Evolutionary conservation across 2,329 filamentous ascomycete species (phyloP).

Genomic region (Colletotrichum siamense): DNA sequence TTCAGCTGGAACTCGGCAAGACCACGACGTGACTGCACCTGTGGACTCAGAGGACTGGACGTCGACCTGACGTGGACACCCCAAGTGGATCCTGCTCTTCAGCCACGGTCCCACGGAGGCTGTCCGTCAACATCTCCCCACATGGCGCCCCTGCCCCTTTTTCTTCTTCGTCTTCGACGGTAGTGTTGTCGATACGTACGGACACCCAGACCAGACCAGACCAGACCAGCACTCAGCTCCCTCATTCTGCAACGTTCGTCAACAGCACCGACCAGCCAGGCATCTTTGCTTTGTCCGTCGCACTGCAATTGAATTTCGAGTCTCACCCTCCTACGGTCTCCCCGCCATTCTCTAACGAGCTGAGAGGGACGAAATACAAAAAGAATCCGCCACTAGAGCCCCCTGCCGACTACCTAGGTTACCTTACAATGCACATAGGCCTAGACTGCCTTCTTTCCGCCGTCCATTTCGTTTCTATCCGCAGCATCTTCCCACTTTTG

Average conservation of each 20-base stretch:
- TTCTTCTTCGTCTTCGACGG: not conserved
- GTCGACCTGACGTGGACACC: not conserved
- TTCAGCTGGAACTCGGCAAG: not conserved
- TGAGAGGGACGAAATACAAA: not conserved
- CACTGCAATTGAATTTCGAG: not conserved
- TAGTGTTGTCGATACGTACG: not conserved
- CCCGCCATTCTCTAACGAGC: not conserved
- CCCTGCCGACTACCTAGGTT: not conserved
- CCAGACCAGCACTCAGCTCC: not conserved
- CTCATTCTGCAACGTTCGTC: conserved; percentile 16
- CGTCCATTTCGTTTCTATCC: not conserved
- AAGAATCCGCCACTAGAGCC: not conserved
- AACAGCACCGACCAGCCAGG: not conserved
- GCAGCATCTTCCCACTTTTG: not conserved
- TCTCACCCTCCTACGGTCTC: not conserved
- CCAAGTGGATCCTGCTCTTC: not conserved
- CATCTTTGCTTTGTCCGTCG: conserved; percentile 5
- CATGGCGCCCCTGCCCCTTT: not conserved
- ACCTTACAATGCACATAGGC: not conserved
- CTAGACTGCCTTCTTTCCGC: not conserved
- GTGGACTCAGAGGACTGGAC: not conserved
- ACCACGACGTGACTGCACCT: not conserved
- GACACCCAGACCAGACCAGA: not conserved
- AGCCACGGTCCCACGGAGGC: not conserved
- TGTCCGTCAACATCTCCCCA: conserved; percentile 11